Conservation (phyloP, 306 rosid species). For the Lathyrus aphaca region DNA sequence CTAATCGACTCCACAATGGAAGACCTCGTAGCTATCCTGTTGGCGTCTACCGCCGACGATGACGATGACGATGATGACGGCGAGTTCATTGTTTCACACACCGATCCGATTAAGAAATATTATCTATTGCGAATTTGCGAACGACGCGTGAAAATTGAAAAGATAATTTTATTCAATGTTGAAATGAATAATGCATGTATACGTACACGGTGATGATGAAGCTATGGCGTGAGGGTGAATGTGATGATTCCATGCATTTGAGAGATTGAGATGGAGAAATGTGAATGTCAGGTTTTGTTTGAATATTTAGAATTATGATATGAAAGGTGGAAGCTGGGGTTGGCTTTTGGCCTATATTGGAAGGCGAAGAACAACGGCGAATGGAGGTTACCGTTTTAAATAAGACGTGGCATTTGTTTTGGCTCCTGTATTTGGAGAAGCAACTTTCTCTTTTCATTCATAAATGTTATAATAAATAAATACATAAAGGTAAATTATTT, state of each 20-base stretch:
- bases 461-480: too few species aligned
- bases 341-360: not conserved
- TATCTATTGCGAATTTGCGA: not conserved
- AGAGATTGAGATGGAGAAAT: not conserved
- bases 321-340: too few species aligned
- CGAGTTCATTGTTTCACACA: conserved; percentile 34
- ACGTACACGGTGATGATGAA: not conserved
- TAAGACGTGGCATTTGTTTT: not conserved
- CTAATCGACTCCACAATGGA: conserved; percentile 65
- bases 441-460: too few species aligned
- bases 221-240: not conserved
- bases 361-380: not conserved
- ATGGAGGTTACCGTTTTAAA: not conserved
- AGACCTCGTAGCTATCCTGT: conserved; percentile 44
- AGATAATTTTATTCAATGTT: not conserved
- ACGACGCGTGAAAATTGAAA: not conserved
- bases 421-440: not conserved
- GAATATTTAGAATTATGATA: too few species aligned
- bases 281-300: not conserved
- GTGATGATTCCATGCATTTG: not conserved
- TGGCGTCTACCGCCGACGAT: conserved; percentile 47
- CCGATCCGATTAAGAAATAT: conserved; percentile 11
- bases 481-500: too few species aligned
- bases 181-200: not conserved
- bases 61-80: conserved; percentile 42